Percentiles rank a stretch among this genome's conserved stretches.
These are phyloP conservation scores for Microbotryomycetes sp. DNA, from an alignment of 1,284 basidiomycete genomes.

Conservation along the genomic window DNA sequence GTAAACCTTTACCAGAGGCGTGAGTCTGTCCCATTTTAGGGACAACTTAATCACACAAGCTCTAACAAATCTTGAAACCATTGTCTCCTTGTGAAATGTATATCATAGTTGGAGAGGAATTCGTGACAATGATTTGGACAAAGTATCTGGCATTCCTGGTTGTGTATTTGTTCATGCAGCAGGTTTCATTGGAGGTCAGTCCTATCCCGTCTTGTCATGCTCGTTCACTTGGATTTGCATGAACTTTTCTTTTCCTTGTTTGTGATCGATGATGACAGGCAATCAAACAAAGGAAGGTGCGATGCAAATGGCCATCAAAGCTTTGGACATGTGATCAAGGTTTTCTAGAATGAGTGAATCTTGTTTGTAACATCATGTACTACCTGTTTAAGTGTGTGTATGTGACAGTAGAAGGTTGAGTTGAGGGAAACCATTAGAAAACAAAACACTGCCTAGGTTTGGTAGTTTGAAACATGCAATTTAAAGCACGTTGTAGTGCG, in stretches of 20 bases:
- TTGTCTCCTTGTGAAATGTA: not conserved
- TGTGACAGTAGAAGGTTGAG: too few relatives aligned
- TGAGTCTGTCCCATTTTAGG: constrained; percentile 25
- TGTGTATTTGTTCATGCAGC: constrained; percentile 90
- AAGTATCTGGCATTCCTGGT: constrained; percentile 68
- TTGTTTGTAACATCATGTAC: too few relatives aligned
- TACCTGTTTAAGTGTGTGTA: too few relatives aligned
- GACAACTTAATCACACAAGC: not conserved
- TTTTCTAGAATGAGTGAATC: too few relatives aligned
- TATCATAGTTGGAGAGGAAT: constrained; percentile 70
- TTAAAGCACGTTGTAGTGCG: too few relatives aligned
- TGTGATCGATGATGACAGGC: constrained; percentile 48
- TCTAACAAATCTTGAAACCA: not conserved
- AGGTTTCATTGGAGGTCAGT: constrained; percentile 87
- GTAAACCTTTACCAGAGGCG: constrained; percentile 83
- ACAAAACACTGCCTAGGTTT: too few relatives aligned
- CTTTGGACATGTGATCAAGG: constrained; percentile 44
- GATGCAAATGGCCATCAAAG: constrained; percentile 67
- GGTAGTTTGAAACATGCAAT: too few relatives aligned
- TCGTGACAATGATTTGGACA: constrained; percentile 71
- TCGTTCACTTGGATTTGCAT: not conserved
- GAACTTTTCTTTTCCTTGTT: not conserved
- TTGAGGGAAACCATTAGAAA: too few relatives aligned
- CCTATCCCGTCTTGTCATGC: not conserved
- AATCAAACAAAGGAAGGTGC: constrained; percentile 86